Evolutionary conservation across 169 alveolate genomes (phyloP), one percentile per base, ranked within the genome.

Genomic region (Babesia ovis): DNA sequence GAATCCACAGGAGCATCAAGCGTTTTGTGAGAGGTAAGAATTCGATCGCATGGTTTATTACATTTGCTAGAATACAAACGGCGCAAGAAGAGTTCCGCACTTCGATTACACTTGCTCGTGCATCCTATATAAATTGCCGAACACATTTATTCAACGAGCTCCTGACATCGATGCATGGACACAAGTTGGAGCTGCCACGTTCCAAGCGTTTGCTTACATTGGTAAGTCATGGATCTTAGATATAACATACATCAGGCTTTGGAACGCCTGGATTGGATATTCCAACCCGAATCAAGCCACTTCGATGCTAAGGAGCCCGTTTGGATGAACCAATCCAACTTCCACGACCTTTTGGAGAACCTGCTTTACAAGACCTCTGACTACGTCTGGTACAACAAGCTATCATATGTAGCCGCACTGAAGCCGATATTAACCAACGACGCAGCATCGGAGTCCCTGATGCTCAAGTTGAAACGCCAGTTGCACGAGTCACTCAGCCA

Each of bases 371-470:
- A 59, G 50, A 76, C 58, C 39, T 31, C 39, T 23, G 72, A 64
- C 51, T 43, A 50, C 61, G 11, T 56, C 18, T 79, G 87, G 87
- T 79, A 68, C 45, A 71, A 79, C 72, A 56, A 70, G 69, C 48
- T 69, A 6, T 69, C 87, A 9, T 79, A 66, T 45, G 72, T 70
- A 6, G 64, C 82, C 25, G 87, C 87, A 11, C 59, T 79, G 82
- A 79, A 61, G 59, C 87, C 87, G 25, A 58, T 79, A 6, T 37
- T 79, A 20, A 79, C 73, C 54, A 66, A 79, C 39, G 87, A 79
- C 79, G 75, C 62, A 32, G 81, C 68, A 4, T 64, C 74, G 27
- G 70, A 79, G 43, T 59, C 69, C 23, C 35, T 43, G 53, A 37
- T 66, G 54, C 46, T 79, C 34, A 72, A 61, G 42, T 46, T 79